Evolutionary conservation across 129 eudicot genomes (phyloP).

Genomic region (Chrysanthemum lavandulifolium): DNA sequence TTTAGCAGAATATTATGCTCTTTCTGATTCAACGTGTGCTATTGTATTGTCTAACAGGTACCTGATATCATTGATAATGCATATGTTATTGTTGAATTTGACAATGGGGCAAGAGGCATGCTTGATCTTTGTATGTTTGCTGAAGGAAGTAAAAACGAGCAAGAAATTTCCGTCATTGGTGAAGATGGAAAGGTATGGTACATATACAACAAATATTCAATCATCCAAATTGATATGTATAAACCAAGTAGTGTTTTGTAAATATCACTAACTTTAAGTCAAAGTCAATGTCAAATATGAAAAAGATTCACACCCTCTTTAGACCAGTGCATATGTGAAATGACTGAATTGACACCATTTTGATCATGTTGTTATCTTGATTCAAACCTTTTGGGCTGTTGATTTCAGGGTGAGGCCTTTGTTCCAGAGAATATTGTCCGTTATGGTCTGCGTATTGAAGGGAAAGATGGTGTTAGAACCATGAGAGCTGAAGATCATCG

Average conservation of each 20-base stretch:
- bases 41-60: slow-evolving; percentile 41
- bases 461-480: slow-evolving; percentile 81
- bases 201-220: not conserved
- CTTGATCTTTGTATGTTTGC: slow-evolving; percentile 99
- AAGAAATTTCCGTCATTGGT: slow-evolving; percentile 94
- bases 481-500: slow-evolving; percentile 71
- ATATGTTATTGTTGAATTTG: slow-evolving; percentile 93
- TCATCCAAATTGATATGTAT: not conserved
- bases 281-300: not conserved
- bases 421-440: slow-evolving; percentile 89
- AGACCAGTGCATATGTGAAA: not conserved
- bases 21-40: slow-evolving; percentile 5
- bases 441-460: slow-evolving; percentile 63
- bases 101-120: slow-evolving; percentile 89
- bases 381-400: slow-evolving; percentile 7
- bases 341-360: not conserved
- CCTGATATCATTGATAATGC: slow-evolving; percentile 99
- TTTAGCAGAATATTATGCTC: not conserved
- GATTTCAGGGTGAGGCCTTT: slow-evolving; percentile 79
- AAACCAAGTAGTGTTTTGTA: not conserved
- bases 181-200: slow-evolving; percentile 75
- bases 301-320: slow-evolving; percentile 7
- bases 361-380: not conserved
- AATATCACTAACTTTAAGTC: not conserved
- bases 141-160: slow-evolving; percentile 98